Percentiles rank a stretch among this genome's conserved stretches.
These are phyloP conservation scores for Thalassiosira mediterranea DNA, from an alignment of 352 stramenopile species.

Conservation along the genomic window DNA sequence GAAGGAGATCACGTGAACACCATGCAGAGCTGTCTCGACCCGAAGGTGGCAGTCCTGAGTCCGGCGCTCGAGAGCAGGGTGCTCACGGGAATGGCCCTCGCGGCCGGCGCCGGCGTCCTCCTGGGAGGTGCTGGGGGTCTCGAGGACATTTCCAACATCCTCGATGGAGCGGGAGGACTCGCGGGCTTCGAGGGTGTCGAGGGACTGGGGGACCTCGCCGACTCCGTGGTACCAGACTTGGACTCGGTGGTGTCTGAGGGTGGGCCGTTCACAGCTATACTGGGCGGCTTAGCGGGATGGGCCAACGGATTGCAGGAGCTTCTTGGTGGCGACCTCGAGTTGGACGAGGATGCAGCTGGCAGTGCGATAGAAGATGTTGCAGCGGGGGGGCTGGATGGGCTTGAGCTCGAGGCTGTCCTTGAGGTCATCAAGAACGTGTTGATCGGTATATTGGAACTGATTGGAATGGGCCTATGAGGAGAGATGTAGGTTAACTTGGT, in stretches of 20 bases:
- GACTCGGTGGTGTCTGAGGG: slow-evolving; percentile 31
- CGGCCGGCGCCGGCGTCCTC: slow-evolving; percentile 26
- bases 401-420: slow-evolving; percentile 45
- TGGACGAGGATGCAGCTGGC: slow-evolving; percentile 40
- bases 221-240: slow-evolving; percentile 27
- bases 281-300: slow-evolving; percentile 30
- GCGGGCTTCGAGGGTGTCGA: slow-evolving; percentile 1
- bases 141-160: neutral
- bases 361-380: slow-evolving; percentile 41
- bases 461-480: neutral
- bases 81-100: slow-evolving; percentile 50
- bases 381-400: slow-evolving; percentile 37
- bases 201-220: slow-evolving; percentile 23
- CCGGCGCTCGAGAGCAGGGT: slow-evolving; percentile 48
- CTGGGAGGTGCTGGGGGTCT: slow-evolving; percentile 10
- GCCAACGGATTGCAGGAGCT: slow-evolving; percentile 30
- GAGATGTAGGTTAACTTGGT: too few species aligned
- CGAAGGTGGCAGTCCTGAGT: slow-evolving; percentile 38
- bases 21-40: slow-evolving; percentile 58
- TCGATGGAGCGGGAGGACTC: neutral
- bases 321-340: slow-evolving; percentile 23
- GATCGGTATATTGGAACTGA: slow-evolving; percentile 42
- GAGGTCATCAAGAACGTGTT: slow-evolving; percentile 41
- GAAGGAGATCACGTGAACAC: slow-evolving; percentile 60
- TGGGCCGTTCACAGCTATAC: slow-evolving; percentile 25